Conservation (phyloP, 2,329 filamentous ascomycete species). For the Sporothrix inflata region DNA sequence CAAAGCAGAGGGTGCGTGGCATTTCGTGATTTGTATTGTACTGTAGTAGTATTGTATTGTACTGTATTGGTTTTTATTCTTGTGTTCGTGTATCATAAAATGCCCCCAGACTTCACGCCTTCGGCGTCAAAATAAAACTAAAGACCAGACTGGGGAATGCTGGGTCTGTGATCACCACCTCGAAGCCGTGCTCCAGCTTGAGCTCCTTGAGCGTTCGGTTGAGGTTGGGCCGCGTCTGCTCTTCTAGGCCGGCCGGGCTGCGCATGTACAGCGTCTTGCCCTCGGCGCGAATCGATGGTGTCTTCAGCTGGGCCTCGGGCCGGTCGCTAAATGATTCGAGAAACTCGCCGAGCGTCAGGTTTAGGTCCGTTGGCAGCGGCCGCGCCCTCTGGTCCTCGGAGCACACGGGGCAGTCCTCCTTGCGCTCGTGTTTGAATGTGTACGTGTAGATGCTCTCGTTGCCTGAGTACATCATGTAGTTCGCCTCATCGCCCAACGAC, state of each 20-base stretch:
- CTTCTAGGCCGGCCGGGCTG: slow-evolving; percentile 76
- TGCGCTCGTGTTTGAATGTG: slow-evolving; percentile 93
- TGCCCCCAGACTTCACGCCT: slow-evolving; percentile 32
- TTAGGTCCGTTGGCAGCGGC: slow-evolving; percentile 70
- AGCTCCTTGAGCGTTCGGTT: slow-evolving; percentile 76
- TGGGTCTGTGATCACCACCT: slow-evolving; percentile 91
- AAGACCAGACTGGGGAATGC: slow-evolving; percentile 77
- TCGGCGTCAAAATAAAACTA: slow-evolving; percentile 58
- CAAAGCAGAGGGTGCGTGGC: no score
- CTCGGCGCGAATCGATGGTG: slow-evolving; percentile 79
- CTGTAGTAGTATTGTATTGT: not conserved
- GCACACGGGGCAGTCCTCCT: slow-evolving; percentile 92
- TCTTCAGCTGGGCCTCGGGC: slow-evolving; percentile 91
- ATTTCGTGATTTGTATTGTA: not conserved
- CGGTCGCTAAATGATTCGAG: slow-evolving; percentile 80
- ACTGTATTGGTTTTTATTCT: not conserved
- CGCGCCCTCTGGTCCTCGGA: slow-evolving; percentile 71
- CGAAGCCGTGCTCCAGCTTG: slow-evolving; percentile 74
- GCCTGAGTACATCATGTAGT: slow-evolving; percentile 99
- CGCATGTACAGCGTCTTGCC: slow-evolving; percentile 90
- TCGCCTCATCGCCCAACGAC: slow-evolving; percentile 74
- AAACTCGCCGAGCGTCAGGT: slow-evolving; percentile 77
- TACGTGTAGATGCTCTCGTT: slow-evolving; percentile 96
- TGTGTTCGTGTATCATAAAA: not conserved
- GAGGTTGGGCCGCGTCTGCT: slow-evolving; percentile 82